A percentile compares a stretch with the other conserved stretches of the same genome.
Evolutionary conservation across 2,329 filamentous ascomycete genomes (phyloP).

Genomic region (Fusarium avenaceum): DNA sequence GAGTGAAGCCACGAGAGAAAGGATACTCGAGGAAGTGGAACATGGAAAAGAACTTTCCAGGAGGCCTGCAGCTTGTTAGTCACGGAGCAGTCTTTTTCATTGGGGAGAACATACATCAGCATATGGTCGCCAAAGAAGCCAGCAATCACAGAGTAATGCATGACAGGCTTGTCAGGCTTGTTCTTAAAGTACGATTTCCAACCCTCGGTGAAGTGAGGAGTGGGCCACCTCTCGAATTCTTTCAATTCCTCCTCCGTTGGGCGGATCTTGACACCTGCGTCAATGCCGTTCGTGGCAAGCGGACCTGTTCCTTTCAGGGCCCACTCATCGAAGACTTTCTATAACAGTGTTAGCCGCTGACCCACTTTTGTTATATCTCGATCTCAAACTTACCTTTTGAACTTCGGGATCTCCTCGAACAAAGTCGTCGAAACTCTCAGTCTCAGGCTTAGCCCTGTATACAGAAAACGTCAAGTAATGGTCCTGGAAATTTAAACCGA

Average conservation of each 20-base stretch:
- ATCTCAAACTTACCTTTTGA: constrained; percentile 67
- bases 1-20: constrained; percentile 78
- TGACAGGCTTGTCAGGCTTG: constrained; percentile 87
- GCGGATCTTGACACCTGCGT: constrained; percentile 83
- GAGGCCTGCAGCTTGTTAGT: constrained; percentile 66
- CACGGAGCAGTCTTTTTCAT: rapidly evolving
- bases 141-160: constrained; percentile 85
- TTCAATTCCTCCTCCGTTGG: constrained; percentile 77
- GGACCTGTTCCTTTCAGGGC: constrained; percentile 83
- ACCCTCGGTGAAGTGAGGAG: constrained; percentile 77
- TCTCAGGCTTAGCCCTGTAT: constrained; percentile 79
- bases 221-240: constrained; percentile 79
- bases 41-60: constrained; percentile 86
- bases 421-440: constrained; percentile 86
- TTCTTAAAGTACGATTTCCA: constrained; percentile 88
- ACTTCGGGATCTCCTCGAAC: constrained; percentile 78
- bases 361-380: not conserved
- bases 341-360: not conserved
- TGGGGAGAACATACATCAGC: constrained; percentile 60
- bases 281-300: constrained; percentile 82
- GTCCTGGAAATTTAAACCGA: constrained; percentile 83
- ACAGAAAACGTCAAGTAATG: constrained; percentile 80
- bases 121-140: constrained; percentile 74
- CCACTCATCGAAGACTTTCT: constrained; percentile 80
- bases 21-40: constrained; percentile 86